Percentiles rank a stretch among this genome's conserved stretches.
These are phyloP conservation scores for Clarireedia sp. DNA, from an alignment of 2,329 filamentous ascomycete species.

Conservation along the genomic window DNA sequence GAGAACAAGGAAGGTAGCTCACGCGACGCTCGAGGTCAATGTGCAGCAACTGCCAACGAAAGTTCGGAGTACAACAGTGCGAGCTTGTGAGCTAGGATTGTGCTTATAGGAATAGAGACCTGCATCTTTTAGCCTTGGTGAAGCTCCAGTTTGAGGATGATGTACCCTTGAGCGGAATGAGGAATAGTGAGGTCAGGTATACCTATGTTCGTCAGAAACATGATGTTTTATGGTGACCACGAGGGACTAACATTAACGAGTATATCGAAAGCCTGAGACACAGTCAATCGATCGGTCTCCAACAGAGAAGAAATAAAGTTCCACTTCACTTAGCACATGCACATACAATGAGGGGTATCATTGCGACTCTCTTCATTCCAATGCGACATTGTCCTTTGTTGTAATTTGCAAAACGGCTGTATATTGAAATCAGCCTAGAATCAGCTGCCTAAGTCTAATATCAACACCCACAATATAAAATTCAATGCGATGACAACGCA, in stretches of 20 bases:
- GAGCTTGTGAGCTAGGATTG: conserved; percentile 37
- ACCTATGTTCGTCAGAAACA: conserved; percentile 25
- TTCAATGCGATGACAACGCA: conserved; percentile 44
- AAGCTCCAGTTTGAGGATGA: background rate
- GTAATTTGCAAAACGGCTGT: conserved; percentile 45
- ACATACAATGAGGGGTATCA: conserved; percentile 52
- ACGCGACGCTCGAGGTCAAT: conserved; percentile 50
- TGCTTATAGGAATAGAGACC: conserved; percentile 48
- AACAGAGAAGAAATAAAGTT: background rate
- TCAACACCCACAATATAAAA: conserved; percentile 46
- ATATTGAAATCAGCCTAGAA: background rate
- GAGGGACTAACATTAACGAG: conserved; percentile 40
- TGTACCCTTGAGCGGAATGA: conserved; percentile 50
- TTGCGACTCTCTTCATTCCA: conserved; percentile 49
- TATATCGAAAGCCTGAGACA: conserved; percentile 37
- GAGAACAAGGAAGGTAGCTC: conserved; percentile 20
- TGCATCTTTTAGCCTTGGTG: conserved; percentile 22
- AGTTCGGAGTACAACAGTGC: conserved; percentile 47
- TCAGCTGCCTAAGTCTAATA: background rate
- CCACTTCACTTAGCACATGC: background rate
- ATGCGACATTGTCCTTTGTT: conserved; percentile 51
- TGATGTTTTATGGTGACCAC: background rate
- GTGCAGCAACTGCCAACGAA: conserved; percentile 52
- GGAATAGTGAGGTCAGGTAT: conserved; percentile 55
- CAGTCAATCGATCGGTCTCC: background rate